A percentile compares a stretch with the other conserved stretches of the same genome.
phyloP scores from a whole-genome alignment of 495 filamentous ascomycete genomes.

The Annulohypoxylon nitens region DNA sequence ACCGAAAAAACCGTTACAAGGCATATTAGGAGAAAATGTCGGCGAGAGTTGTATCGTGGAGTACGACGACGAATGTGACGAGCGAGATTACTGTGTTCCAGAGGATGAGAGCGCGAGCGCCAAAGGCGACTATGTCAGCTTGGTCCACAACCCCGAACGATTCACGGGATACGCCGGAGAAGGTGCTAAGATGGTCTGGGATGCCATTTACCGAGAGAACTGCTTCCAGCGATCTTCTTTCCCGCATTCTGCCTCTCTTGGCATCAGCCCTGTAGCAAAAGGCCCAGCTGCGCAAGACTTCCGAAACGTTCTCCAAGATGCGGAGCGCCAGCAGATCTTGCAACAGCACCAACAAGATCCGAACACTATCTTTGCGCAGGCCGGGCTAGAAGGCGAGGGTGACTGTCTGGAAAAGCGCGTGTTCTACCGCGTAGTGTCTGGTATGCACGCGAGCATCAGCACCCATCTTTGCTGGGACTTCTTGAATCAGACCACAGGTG shows the following conservation, averaged over 20 bases:
- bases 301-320: slow-evolving; percentile 80
- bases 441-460: slow-evolving; percentile 97
- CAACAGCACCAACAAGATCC: slow-evolving; percentile 67
- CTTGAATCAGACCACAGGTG: slow-evolving; percentile 91
- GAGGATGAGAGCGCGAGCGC: slow-evolving; percentile 89
- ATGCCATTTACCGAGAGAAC: slow-evolving; percentile 96
- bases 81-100: slow-evolving; percentile 95
- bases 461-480: slow-evolving; percentile 98
- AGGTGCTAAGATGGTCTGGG: slow-evolving; percentile 89
- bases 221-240: slow-evolving; percentile 84
- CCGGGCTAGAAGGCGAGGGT: slow-evolving; percentile 80
- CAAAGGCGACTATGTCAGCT: slow-evolving; percentile 96
- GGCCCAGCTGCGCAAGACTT: slow-evolving; percentile 85
- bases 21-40: slow-evolving; percentile 84
- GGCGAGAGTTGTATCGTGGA: slow-evolving; percentile 97
- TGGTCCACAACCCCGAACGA: slow-evolving; percentile 92
- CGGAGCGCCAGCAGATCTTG: slow-evolving; percentile 71
- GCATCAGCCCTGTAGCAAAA: slow-evolving; percentile 54
- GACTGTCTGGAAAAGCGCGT: slow-evolving; percentile 97
- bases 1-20: slow-evolving; percentile 80
- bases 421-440: slow-evolving; percentile 93
- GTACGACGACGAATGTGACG: slow-evolving; percentile 97
- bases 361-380: slow-evolving; percentile 63
- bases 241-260: slow-evolving; percentile 62
- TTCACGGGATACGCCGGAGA: slow-evolving; percentile 93